These are phyloP conservation scores for Meredithiella fracta DNA, from an alignment of 2,329 filamentous ascomycete species.

Conservation along the genomic window DNA sequence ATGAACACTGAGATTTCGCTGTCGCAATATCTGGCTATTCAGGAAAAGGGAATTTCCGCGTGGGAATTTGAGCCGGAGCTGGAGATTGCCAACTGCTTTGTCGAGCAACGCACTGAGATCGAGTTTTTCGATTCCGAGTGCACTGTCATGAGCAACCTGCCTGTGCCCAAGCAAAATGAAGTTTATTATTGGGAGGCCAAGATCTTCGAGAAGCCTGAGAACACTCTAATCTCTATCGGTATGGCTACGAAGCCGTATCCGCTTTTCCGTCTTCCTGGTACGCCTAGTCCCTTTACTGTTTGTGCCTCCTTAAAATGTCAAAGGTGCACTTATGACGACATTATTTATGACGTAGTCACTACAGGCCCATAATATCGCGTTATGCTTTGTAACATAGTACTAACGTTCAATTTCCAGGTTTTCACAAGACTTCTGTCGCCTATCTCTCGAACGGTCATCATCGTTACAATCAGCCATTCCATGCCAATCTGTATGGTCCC, in stretches of 20 bases:
- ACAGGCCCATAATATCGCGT: too few species aligned
- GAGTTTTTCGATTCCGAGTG: slow-evolving; percentile 98
- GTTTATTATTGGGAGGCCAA: slow-evolving; percentile 99
- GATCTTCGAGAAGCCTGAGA: slow-evolving; percentile 92
- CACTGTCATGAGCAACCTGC: slow-evolving; percentile 90
- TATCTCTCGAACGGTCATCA: slow-evolving; percentile 80
- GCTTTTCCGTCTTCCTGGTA: slow-evolving; percentile 83
- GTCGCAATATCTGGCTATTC: slow-evolving; percentile 93
- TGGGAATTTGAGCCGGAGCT: slow-evolving; percentile 99
- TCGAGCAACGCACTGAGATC: slow-evolving; percentile 89
- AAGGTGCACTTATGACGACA: background rate
- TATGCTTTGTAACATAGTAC: too few species aligned
- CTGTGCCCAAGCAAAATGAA: slow-evolving; percentile 96
- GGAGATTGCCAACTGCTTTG: slow-evolving; percentile 97
- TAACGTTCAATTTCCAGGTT: slow-evolving; percentile 34
- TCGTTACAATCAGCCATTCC: slow-evolving; percentile 86
- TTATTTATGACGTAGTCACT: background rate
- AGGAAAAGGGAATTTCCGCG: slow-evolving; percentile 97
- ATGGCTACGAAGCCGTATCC: slow-evolving; percentile 96
- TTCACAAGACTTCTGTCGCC: slow-evolving; percentile 81
- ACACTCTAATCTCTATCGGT: slow-evolving; percentile 72
- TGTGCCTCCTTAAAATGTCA: background rate
- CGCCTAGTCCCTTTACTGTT: slow-evolving; percentile 18
- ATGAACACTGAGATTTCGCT: slow-evolving; percentile 91
- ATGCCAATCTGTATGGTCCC: slow-evolving; percentile 62